Evolutionary conservation across 1,284 basidiomycete species (phyloP).

Genomic region (Fomitopsis schrenkii): DNA sequence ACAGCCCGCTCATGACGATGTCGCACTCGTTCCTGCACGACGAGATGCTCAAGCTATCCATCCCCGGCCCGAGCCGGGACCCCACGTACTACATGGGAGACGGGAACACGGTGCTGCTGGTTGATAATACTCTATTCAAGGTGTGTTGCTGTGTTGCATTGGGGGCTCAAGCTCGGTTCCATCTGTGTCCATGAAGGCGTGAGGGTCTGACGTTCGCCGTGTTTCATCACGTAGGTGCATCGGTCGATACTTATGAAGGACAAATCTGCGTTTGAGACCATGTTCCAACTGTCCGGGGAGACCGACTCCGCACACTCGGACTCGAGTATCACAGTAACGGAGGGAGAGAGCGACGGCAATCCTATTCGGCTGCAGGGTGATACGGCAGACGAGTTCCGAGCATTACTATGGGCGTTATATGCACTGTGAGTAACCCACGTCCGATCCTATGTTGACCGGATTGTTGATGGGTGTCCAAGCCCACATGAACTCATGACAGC

Average conservation of each 20-base stretch:
- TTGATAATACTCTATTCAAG: constrained; percentile 62
- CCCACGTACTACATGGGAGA: constrained; percentile 46
- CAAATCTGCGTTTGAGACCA: constrained; percentile 32
- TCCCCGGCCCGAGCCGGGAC: constrained; percentile 33
- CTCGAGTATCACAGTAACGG: constrained; percentile 26
- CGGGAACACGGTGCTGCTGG: constrained; percentile 55
- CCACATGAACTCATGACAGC: constrained; percentile 45
- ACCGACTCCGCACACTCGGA: constrained; percentile 29
- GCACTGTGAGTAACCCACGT: constrained; percentile 24
- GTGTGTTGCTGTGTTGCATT: constrained; percentile 39
- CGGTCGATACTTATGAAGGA: constrained; percentile 30
- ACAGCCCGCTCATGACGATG: constrained; percentile 32
- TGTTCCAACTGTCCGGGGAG: constrained; percentile 32
- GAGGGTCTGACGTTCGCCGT: neutral
- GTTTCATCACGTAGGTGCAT: constrained; percentile 22
- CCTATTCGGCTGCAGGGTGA: constrained; percentile 34
- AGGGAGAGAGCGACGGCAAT: constrained; percentile 32
- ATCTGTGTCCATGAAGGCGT: neutral
- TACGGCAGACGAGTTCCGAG: constrained; percentile 32
- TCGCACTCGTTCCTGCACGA: constrained; percentile 30
- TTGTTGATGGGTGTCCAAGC: constrained; percentile 19
- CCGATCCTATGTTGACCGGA: neutral
- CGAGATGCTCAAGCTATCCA: constrained; percentile 30
- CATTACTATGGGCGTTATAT: constrained; percentile 33
- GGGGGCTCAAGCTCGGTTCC: neutral